A percentile compares a stretch with the other conserved stretches of the same genome.
phyloP scores from a whole-genome alignment of 1,139 yeast genomes.

The Debaryomycetaceae sp. region DNA sequence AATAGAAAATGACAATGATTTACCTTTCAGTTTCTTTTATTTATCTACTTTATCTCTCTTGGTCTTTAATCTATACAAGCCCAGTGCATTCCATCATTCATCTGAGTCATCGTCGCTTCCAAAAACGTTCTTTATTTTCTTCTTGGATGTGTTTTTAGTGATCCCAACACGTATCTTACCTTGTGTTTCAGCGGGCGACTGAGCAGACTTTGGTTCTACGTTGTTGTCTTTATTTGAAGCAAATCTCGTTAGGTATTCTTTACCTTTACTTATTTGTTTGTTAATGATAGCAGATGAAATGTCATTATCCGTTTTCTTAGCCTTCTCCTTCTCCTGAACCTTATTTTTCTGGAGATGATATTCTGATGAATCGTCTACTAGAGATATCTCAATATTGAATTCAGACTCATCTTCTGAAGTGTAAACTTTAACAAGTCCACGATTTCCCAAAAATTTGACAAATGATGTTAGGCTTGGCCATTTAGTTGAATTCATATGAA shows the following conservation, averaged over 20 bases:
- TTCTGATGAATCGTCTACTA: conserved; percentile 21
- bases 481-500: conserved; percentile 86
- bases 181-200: not conserved
- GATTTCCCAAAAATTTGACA: conserved; percentile 58
- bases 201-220: not conserved
- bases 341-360: conserved; percentile 10
- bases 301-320: conserved; percentile 41
- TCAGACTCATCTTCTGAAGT: conserved; percentile 37
- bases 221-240: not conserved
- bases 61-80: not conserved
- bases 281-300: conserved; percentile 36
- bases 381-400: conserved; percentile 32
- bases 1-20: not conserved
- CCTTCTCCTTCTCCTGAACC: conserved; percentile 14
- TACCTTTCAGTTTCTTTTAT: no score
- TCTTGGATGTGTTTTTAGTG: not conserved
- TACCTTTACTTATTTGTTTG: conserved; percentile 52
- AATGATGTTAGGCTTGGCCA: conserved; percentile 75
- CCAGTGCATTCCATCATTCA: not conserved
- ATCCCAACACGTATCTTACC: not conserved
- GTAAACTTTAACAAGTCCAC: conserved; percentile 57
- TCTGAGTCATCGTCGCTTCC: conserved; percentile 7
- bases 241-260: conserved; percentile 4
- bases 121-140: conserved; percentile 3
- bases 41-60: no score